Evolutionary conservation across 805 yeast genomes (phyloP).

Genomic region (Maudiozyma pseudohumilis): DNA sequence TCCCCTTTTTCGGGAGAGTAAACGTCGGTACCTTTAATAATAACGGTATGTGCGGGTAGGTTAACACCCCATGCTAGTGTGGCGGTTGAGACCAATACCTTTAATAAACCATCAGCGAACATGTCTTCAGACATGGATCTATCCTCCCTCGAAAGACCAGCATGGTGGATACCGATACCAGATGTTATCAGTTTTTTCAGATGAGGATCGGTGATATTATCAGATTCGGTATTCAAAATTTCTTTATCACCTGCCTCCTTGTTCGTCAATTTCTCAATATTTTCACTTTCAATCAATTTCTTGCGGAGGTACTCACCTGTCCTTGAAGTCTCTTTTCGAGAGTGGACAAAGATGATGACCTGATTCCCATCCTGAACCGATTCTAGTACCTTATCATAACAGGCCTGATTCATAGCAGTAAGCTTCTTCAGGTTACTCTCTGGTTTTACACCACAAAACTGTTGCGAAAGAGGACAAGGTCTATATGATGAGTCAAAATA

Average conservation of each 20-base stretch:
- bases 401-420: slow-evolving; percentile 82
- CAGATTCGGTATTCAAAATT: slow-evolving; percentile 55
- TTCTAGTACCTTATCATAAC: slow-evolving; percentile 70
- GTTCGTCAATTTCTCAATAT: slow-evolving; percentile 35
- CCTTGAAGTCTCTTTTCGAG: slow-evolving; percentile 80
- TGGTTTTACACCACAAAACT: slow-evolving; percentile 80
- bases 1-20: slow-evolving; percentile 84
- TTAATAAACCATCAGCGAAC: slow-evolving; percentile 81
- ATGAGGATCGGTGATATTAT: slow-evolving; percentile 40
- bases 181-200: slow-evolving; percentile 50
- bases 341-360: slow-evolving; percentile 84
- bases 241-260: slow-evolving; percentile 48
- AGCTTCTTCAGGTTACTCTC: slow-evolving; percentile 66
- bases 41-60: slow-evolving; percentile 89
- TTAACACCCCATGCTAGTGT: slow-evolving; percentile 97
- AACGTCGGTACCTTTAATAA: slow-evolving; percentile 86
- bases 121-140: slow-evolving; percentile 73
- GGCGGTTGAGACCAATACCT: slow-evolving; percentile 80
- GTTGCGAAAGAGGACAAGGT: slow-evolving; percentile 89
- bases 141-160: slow-evolving; percentile 68
- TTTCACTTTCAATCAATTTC: slow-evolving; percentile 47
- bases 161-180: slow-evolving; percentile 89
- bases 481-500: slow-evolving; percentile 76
- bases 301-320: slow-evolving; percentile 70
- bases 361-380: slow-evolving; percentile 57